Conservation (phyloP, 805 yeast genomes). For the Ogataea salicorniae region DNA sequence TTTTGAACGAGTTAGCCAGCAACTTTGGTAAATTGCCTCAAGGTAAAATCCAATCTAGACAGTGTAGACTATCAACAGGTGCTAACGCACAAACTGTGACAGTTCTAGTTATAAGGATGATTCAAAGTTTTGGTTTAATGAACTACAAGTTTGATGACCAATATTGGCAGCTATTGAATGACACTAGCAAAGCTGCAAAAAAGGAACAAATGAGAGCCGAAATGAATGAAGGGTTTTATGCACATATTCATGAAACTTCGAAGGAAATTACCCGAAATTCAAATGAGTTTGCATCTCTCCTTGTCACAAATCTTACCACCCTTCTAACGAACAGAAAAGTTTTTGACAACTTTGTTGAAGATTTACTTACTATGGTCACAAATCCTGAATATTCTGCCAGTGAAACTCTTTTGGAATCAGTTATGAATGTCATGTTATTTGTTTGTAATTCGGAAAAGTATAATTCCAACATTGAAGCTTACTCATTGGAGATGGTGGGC, state of each 20-base stretch:
- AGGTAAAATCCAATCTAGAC: slow-evolving; percentile 39
- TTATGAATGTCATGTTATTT: slow-evolving; percentile 39
- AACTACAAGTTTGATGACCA: slow-evolving; percentile 19
- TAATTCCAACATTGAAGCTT: slow-evolving; percentile 40
- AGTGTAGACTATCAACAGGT: slow-evolving; percentile 40
- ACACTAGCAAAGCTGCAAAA: slow-evolving; percentile 4
- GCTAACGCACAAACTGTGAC: slow-evolving; percentile 45
- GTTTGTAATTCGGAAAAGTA: slow-evolving; percentile 36
- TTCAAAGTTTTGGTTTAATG: slow-evolving; percentile 26
- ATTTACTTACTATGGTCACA: slow-evolving; percentile 43
- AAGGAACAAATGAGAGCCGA: slow-evolving; percentile 7
- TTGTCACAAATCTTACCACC: slow-evolving; percentile 30
- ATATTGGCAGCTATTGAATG: slow-evolving; percentile 17
- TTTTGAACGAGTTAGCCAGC: slow-evolving; percentile 54
- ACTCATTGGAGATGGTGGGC: slow-evolving; percentile 58
- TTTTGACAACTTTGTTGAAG: slow-evolving; percentile 53
- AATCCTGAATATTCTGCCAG: slow-evolving; percentile 62
- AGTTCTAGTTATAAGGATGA: slow-evolving; percentile 37
- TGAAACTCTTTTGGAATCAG: slow-evolving; percentile 42
- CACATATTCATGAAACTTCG: slow-evolving; percentile 3
- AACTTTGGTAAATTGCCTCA: slow-evolving; percentile 46
- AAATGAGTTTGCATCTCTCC: slow-evolving; percentile 27
- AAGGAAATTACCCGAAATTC: slow-evolving; percentile 13
- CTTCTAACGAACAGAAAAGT: slow-evolving; percentile 30
- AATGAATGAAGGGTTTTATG: slow-evolving; percentile 9